Percentiles rank a stretch among this genome's conserved stretches.
phyloP scores from a whole-genome alignment of 306 rosid genomes.

The Echinosophora koreensis region DNA sequence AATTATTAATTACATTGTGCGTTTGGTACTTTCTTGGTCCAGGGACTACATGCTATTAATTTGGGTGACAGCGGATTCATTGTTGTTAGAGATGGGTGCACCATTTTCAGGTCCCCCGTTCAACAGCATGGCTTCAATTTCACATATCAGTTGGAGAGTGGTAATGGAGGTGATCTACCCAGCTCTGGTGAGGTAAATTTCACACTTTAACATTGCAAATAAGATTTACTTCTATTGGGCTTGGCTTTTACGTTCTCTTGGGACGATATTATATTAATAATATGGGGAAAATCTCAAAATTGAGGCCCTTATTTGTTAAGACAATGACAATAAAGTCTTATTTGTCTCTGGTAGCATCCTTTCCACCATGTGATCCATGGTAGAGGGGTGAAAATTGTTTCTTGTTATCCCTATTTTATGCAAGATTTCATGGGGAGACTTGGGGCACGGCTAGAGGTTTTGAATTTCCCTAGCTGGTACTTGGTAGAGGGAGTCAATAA shows the following conservation, averaged over 20 bases:
- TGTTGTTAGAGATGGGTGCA: slow-evolving; percentile 85
- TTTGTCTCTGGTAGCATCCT: neutral
- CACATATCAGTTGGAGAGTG: slow-evolving; percentile 87
- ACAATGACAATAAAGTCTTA: neutral
- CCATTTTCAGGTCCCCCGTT: slow-evolving; percentile 80
- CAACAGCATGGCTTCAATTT: slow-evolving; percentile 92
- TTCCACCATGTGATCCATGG: neutral
- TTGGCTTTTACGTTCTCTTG: slow-evolving; percentile 2
- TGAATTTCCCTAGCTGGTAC: neutral
- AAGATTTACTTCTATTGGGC: slow-evolving; percentile 17
- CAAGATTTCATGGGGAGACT: neutral
- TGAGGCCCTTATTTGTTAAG: slow-evolving; percentile 18
- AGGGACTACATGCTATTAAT: slow-evolving; percentile 91
- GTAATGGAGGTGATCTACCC: slow-evolving; percentile 82
- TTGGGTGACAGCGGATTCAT: slow-evolving; percentile 95
- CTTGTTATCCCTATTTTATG: neutral
- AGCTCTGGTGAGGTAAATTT: slow-evolving; percentile 86
- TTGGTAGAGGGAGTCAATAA: slow-evolving; percentile 19
- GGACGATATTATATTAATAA: neutral
- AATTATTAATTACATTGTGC: slow-evolving; percentile 11
- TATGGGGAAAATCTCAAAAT: slow-evolving; percentile 1
- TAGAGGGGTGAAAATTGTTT: neutral
- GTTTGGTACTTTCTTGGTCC: slow-evolving; percentile 44
- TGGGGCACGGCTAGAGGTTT: neutral
- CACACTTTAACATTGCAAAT: slow-evolving; percentile 17